Evolutionary conservation across 202 grass and related monocot species (phyloP).

Genomic region (Eragrostis tef): DNA sequence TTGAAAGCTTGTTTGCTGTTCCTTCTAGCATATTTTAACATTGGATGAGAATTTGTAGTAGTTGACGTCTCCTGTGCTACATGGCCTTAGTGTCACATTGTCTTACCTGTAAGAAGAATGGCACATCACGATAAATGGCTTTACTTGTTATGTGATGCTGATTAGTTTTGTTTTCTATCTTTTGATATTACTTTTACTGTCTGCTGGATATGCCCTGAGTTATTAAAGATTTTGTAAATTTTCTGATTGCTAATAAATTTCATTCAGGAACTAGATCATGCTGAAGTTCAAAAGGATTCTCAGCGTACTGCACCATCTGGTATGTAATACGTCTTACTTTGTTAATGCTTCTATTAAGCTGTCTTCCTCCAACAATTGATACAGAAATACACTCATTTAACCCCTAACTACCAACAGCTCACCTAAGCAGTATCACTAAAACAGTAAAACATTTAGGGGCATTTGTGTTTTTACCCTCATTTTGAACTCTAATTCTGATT

Average conservation of each 20-base stretch:
- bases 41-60: not conserved
- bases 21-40: not conserved
- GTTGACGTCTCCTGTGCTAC: not conserved
- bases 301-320: conserved; percentile 54
- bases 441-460: no score
- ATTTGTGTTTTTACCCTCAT: no score
- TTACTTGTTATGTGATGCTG: conserved; percentile 21
- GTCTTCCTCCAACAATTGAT: not conserved
- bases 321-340: not conserved
- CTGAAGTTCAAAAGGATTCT: conserved; percentile 62
- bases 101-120: not conserved
- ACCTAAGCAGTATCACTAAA: not conserved
- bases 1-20: not conserved
- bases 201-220: not conserved
- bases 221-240: conserved; percentile 29
- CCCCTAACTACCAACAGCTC: not conserved
- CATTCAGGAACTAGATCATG: conserved; percentile 54
- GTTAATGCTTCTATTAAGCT: not conserved
- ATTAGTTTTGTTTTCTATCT: conserved; percentile 27
- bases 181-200: conserved; percentile 23
- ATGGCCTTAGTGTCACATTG: not conserved
- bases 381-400: not conserved
- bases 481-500: no score
- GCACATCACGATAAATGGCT: not conserved
- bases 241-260: conserved; percentile 31